phyloP scores from a whole-genome alignment of 2,329 filamentous ascomycete species.

The Rhynchosporium secalis region DNA sequence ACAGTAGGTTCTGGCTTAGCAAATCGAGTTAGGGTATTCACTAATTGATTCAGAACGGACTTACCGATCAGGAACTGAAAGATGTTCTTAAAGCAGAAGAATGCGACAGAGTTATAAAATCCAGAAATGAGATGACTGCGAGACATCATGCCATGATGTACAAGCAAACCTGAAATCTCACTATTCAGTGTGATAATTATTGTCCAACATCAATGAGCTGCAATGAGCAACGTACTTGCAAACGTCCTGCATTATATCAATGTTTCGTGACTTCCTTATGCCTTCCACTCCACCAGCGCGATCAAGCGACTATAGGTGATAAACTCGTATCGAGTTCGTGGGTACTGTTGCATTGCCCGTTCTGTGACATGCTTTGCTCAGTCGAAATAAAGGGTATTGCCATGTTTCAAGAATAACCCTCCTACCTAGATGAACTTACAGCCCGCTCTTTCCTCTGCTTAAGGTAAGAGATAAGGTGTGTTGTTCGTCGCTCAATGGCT shows the following conservation, averaged over 20 bases:
- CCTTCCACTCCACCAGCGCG: too few species aligned
- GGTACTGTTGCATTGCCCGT: too few species aligned
- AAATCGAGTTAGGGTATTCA: slow-evolving; percentile 6
- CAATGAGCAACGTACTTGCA: neutral
- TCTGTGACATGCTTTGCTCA: too few species aligned
- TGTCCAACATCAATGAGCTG: neutral
- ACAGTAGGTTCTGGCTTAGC: slow-evolving; percentile 13
- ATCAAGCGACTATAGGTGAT: too few species aligned
- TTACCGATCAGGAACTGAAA: slow-evolving; percentile 23
- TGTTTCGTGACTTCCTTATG: too few species aligned
- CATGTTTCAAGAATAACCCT: too few species aligned
- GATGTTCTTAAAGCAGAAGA: slow-evolving; percentile 13
- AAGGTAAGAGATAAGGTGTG: too few species aligned
- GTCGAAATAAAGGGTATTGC: too few species aligned
- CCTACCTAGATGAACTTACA: too few species aligned
- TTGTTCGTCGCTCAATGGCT: too few species aligned
- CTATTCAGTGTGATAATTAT: neutral
- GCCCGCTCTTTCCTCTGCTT: too few species aligned
- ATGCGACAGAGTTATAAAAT: slow-evolving; percentile 17
- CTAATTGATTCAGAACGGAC: slow-evolving; percentile 18
- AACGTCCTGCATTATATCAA: neutral
- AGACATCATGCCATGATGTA: slow-evolving; percentile 12
- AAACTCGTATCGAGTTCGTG: too few species aligned
- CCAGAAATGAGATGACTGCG: slow-evolving; percentile 19
- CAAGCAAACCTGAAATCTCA: slow-evolving; percentile 9